Percentiles rank a stretch among this genome's conserved stretches.
Conservation (phyloP, 2,329 filamentous ascomycete genomes). For the Penicillium concentricum region DNA sequence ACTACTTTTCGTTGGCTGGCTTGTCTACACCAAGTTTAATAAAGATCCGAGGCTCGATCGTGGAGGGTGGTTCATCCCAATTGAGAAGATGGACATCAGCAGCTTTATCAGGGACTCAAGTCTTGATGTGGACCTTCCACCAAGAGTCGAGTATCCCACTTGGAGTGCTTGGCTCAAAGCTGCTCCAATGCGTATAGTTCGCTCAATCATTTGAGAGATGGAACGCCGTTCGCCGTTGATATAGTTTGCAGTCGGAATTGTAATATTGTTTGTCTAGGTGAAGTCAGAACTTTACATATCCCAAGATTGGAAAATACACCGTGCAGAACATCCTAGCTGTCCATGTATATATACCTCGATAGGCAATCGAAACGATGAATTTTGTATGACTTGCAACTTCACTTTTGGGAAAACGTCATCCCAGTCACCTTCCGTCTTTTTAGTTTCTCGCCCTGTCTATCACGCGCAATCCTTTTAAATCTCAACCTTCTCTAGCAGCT, state of each 20-base stretch:
- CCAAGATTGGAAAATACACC: background rate
- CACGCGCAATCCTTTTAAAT: background rate
- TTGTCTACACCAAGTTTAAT: conserved; percentile 15
- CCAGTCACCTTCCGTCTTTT: background rate
- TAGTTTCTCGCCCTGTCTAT: background rate
- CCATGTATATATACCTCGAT: too few species aligned
- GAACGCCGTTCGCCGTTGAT: too few species aligned
- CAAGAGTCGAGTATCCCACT: conserved; percentile 22
- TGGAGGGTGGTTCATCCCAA: conserved; percentile 17
- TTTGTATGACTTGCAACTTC: too few species aligned
- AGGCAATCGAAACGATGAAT: too few species aligned
- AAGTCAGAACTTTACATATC: too few species aligned
- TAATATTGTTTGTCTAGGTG: background rate
- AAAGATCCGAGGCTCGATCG: conserved; percentile 23
- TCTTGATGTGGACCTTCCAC: conserved; percentile 22
- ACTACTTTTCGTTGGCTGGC: conserved; percentile 41
- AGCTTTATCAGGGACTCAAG: conserved; percentile 21
- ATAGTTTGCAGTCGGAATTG: background rate
- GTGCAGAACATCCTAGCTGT: too few species aligned
- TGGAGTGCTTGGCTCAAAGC: conserved; percentile 24
- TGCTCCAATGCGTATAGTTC: conserved; percentile 18
- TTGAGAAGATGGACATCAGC: conserved; percentile 22
- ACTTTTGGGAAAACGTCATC: background rate
- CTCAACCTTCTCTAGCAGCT: background rate
- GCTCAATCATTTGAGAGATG: conserved; percentile 13